These are phyloP conservation scores for Candida tallmaniae DNA, from an alignment of 805 yeast species.

Conservation along the genomic window DNA sequence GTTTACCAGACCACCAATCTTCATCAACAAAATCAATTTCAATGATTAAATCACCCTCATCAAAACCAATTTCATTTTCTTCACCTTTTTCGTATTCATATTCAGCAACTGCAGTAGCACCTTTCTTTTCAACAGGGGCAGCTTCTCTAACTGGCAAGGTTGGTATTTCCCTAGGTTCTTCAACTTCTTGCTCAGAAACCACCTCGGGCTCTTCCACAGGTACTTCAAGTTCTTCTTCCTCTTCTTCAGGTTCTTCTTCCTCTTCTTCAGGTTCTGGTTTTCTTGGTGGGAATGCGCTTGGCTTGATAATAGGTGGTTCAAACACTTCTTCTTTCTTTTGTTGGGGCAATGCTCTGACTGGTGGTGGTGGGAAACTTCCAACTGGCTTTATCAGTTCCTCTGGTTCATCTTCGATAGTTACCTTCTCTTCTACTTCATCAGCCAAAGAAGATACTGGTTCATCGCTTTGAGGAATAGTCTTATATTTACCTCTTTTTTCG, in stretches of 20 bases:
- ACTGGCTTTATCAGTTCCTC: too few relatives aligned
- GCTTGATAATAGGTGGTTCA: constrained; percentile 8
- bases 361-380: constrained; percentile 4
- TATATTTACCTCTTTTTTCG: constrained; percentile 71
- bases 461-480: constrained; percentile 29
- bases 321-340: constrained; percentile 1
- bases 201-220: not conserved
- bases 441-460: constrained; percentile 20
- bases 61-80: constrained; percentile 66
- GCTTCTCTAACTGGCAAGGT: constrained; percentile 2
- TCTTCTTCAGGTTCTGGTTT: constrained; percentile 5
- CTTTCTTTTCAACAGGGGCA: constrained; percentile 6
- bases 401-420: constrained; percentile 8
- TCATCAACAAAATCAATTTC: constrained; percentile 68
- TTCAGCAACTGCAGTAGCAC: constrained; percentile 60
- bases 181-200: constrained; percentile 8
- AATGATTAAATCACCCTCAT: constrained; percentile 62
- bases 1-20: constrained; percentile 62
- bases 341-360: not conserved
- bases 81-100: constrained; percentile 77
- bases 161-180: too few relatives aligned
- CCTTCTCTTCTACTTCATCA: constrained; percentile 12
- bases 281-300: constrained; percentile 8
- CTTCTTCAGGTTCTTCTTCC: constrained; percentile 1
- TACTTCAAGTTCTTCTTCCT: constrained; percentile 4